A percentile compares a stretch with the other conserved stretches of the same genome.
Evolutionary conservation across 768 basidiomycete genomes (phyloP).

Genomic region (Chalciporus pseudorubinellus): DNA sequence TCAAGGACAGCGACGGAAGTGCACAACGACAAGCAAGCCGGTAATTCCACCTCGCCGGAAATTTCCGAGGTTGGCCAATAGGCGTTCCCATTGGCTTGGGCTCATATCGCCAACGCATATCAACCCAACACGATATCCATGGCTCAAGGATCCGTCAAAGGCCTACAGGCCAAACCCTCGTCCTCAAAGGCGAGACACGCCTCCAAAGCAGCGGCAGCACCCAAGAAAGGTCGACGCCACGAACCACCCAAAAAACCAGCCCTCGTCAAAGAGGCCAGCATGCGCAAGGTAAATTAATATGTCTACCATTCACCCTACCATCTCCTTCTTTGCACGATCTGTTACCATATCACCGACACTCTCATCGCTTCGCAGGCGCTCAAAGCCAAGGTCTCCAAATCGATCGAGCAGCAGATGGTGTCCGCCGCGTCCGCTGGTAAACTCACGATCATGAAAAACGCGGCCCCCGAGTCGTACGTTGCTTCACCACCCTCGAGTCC

Average conservation of each 20-base stretch:
- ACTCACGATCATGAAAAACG: conserved; percentile 88
- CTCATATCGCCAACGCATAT: neutral
- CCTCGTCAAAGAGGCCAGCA: conserved; percentile 69
- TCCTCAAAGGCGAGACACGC: conserved; percentile 50
- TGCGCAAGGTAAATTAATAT: conserved; percentile 81
- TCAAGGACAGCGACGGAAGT: conserved; percentile 24
- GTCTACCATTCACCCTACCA: neutral
- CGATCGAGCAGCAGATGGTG: conserved; percentile 90
- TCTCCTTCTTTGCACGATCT: neutral
- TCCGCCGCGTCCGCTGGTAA: conserved; percentile 85
- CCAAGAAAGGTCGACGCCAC: conserved; percentile 76
- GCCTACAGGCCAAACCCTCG: conserved; percentile 54
- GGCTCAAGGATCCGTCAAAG: conserved; percentile 88
- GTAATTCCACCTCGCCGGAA: conserved; percentile 20
- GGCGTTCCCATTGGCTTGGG: neutral
- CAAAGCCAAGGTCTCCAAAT: conserved; percentile 87
- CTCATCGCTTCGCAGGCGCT: conserved; percentile 51
- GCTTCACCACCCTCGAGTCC: neutral
- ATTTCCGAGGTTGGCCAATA: conserved; percentile 17
- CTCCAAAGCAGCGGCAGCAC: conserved; percentile 62
- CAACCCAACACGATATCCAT: conserved; percentile 25
- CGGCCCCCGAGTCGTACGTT: conserved; percentile 32
- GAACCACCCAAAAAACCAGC: conserved; percentile 80
- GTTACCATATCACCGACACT: neutral
- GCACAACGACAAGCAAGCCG: neutral